Evolutionary conservation across 257 asterid genomes (phyloP), one percentile per base, ranked within the genome.

Genomic region (Plantago elongata): DNA sequence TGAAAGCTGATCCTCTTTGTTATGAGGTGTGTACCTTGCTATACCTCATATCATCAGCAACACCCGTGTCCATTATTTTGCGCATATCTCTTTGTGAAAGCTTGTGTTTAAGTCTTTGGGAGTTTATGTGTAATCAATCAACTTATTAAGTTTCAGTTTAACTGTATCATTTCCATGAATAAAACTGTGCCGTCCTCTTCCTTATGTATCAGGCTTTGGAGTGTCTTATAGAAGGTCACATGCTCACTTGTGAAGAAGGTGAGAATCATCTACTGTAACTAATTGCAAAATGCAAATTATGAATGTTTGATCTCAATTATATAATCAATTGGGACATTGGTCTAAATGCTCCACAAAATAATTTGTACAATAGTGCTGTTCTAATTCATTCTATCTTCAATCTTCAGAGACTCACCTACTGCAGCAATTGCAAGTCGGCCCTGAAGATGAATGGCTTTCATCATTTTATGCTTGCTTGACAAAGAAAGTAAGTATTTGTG

Each of bases 201-300:
- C 77, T 45, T 60, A 44, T 66, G 15, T 61, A 69, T 57, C 88
- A 93, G 97, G 99, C 99, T 68, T 65, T 93, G 84, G 99, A 89
- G 73, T 81, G 97, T 74, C 94, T 93, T 59, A 73, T 81, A 71
- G 99, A 93, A 73, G 94, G 94, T 67, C 90, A 93, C 63, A 93
- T 93, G 99, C 97, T 93, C 74, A 82, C 92, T 62, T 80, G 89
- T 58, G 95, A 81, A 69, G 97, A 93, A 93, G 99, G 97, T 87
- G 63, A 51, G 74, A 15, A 69, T 62, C 58, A 49, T 62, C 17
- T 45, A 14, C 43, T 48, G 55, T 51, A 29, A 30, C 51, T 12
- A 54, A 44, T 15, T 45, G 37, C 55, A 68, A 38, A 49, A 22
- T n/a, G n/a, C n/a, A n/a, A n/a, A n/a, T 55, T 16, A 16, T 16